phyloP scores from a whole-genome alignment of 768 basidiomycete genomes.

The Pleurotus cornucopiae region DNA sequence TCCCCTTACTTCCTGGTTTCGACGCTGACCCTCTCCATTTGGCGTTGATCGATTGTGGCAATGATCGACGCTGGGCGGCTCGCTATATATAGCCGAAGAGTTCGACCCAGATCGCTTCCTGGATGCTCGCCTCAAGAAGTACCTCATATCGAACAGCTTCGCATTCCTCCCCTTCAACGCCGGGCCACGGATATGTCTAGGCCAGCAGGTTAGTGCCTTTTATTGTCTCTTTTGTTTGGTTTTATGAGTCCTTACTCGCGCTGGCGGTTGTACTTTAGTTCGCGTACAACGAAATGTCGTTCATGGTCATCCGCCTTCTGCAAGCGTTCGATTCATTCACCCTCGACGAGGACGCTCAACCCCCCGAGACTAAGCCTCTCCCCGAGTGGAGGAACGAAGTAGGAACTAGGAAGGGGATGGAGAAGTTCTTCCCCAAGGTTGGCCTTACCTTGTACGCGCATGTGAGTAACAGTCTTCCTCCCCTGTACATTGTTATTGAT shows the following conservation, averaged over 20 bases:
- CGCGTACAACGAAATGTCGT: slow-evolving; percentile 41
- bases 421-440: slow-evolving; percentile 46
- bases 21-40: neutral
- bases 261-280: slow-evolving; percentile 10
- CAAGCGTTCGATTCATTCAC: slow-evolving; percentile 50
- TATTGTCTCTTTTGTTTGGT: too few species aligned
- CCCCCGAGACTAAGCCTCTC: slow-evolving; percentile 41
- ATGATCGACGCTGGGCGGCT: too few species aligned
- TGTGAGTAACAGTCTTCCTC: slow-evolving; percentile 23
- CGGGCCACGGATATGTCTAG: slow-evolving; percentile 55
- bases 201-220: slow-evolving; percentile 42
- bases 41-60: too few species aligned
- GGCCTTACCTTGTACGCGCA: slow-evolving; percentile 52
- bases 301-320: slow-evolving; percentile 59
- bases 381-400: slow-evolving; percentile 36
- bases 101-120: slow-evolving; percentile 74
- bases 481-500: neutral
- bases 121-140: slow-evolving; percentile 57
- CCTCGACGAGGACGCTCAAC: slow-evolving; percentile 42
- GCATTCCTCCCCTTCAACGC: slow-evolving; percentile 70
- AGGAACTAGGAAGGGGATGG: slow-evolving; percentile 43
- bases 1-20: neutral
- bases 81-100: slow-evolving; percentile 41
- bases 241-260: too few species aligned
- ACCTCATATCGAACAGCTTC: slow-evolving; percentile 59